Percentiles rank a stretch among this genome's conserved stretches.
phyloP scores from a whole-genome alignment of 2,329 filamentous ascomycete genomes.

The Teratosphaeria epicoccoides region DNA sequence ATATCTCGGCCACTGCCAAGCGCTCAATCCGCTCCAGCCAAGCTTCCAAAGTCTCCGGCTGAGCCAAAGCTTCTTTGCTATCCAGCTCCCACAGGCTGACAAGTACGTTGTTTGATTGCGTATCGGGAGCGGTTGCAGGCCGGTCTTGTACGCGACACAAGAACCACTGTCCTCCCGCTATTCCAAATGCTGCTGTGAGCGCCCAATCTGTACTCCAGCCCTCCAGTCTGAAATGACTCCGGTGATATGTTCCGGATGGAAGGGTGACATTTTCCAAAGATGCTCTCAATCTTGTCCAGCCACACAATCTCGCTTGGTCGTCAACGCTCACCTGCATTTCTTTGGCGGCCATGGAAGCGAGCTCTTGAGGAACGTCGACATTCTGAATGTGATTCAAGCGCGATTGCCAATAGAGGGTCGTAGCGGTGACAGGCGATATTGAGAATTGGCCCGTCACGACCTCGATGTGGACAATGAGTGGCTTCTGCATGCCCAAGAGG shows the following conservation, averaged over 20 bases:
- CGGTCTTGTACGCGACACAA: not conserved
- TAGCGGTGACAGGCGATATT: conserved; percentile 47
- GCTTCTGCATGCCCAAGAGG: conserved; percentile 51
- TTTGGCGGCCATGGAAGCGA: conserved; percentile 54
- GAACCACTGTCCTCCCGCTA: not conserved
- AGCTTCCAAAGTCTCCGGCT: conserved; percentile 7
- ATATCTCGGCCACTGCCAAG: conserved; percentile 28
- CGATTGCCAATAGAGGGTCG: conserved; percentile 44
- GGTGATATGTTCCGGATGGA: not conserved
- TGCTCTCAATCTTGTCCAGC: conserved; percentile 42
- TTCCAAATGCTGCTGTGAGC: not conserved
- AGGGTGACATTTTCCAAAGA: not conserved
- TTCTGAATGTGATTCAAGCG: conserved; percentile 54
- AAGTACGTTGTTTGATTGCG: conserved; percentile 8
- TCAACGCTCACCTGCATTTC: conserved; percentile 52
- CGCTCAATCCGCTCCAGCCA: conserved; percentile 27
- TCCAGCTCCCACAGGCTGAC: conserved; percentile 6
- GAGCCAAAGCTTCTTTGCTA: not conserved
- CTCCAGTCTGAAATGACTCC: not conserved
- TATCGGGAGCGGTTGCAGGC: not conserved
- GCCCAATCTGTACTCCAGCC: conserved; percentile 21
- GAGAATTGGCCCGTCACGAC: conserved; percentile 67
- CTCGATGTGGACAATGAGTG: conserved; percentile 56
- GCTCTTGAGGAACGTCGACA: conserved; percentile 44
- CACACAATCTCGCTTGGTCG: conserved; percentile 49